Evolutionary conservation across 1,139 yeast genomes (phyloP).

Genomic region (Arxiozyma heterogenica): DNA sequence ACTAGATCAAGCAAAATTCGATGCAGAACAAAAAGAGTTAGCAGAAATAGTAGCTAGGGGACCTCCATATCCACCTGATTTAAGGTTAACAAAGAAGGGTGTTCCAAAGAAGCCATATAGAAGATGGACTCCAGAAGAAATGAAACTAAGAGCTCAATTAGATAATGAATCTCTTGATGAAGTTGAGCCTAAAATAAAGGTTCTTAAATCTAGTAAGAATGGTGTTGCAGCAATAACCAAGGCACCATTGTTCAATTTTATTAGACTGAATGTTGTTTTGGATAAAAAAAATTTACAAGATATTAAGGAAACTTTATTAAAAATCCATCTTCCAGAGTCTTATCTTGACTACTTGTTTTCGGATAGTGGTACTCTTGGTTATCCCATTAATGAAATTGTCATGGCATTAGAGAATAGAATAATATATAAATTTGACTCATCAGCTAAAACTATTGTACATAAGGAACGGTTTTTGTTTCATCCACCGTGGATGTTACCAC

Average conservation of each 20-base stretch:
- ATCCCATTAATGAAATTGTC: constrained; percentile 3
- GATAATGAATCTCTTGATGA: background rate
- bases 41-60: constrained; percentile 29
- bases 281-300: constrained; percentile 5
- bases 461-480: constrained; percentile 29
- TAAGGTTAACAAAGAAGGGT: constrained; percentile 29
- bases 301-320: constrained; percentile 10
- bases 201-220: background rate
- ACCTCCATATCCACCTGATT: constrained; percentile 30
- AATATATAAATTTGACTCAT: constrained; percentile 10
- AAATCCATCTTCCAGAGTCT: constrained; percentile 1
- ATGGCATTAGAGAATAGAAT: constrained; percentile 3
- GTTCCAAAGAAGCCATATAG: constrained; percentile 30
- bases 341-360: constrained; percentile 1
- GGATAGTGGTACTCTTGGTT: background rate
- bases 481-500: constrained; percentile 28
- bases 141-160: constrained; percentile 18
- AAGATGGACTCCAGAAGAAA: constrained; percentile 28
- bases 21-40: constrained; percentile 22
- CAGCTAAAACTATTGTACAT: constrained; percentile 21
- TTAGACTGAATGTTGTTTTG: constrained; percentile 9
- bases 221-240: constrained; percentile 14
- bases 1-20: constrained; percentile 15
- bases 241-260: constrained; percentile 24
- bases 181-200: background rate